Evolutionary conservation across 2,329 filamentous ascomycete species (phyloP), one percentile per base, ranked within the genome.

Genomic region (Phaeophleospora eucalypticola): DNA sequence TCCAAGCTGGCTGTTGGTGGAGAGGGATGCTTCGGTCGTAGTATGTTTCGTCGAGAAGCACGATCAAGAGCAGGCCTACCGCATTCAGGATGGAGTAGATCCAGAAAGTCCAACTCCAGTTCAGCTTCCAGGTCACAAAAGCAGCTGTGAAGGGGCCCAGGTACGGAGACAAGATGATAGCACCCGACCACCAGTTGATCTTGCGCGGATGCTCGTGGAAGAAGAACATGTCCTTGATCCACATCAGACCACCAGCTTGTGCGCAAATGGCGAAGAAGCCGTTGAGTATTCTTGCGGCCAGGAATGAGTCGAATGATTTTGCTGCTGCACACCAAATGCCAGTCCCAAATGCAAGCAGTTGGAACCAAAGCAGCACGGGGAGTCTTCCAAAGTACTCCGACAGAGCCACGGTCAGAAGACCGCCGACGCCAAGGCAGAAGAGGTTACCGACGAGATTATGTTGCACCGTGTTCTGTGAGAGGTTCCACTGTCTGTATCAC

Each of bases 191-290:
- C 34, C 68, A 58, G 42, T 68, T 68, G 57, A 70, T 69, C 36
- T 61, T 59, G 8, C 60, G 48, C 3, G 67, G 60, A 29, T 75
- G 67, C 51, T 81, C 72, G 54, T 82, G 79, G 62, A 80, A 79
- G 66, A 79, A 81, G 66, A 79, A 82, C 47, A 80, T 70, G 59
- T 82, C 79, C 44, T 79, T 74, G 58, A 73, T 68, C 56, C 67
- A 71, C 65, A 71, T 70, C 24, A 73, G 61, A 2, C 69, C 70
- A 33, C 66, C 66, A 51, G 62, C 67, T 53, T 73, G 69, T 0
- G 66, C 62, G 2, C 70, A 68, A 3, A 64, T 71, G 7, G 63
- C 67, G 57, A 72, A 71, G 59, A 73, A 68, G 24, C 24, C 24
- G 12, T 29, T 29, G 24, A 29, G 24, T 21, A 72, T 71, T 2